Evolutionary conservation across 164 flowering plant species (phyloP).

Genomic region (Protea cynaroides): DNA sequence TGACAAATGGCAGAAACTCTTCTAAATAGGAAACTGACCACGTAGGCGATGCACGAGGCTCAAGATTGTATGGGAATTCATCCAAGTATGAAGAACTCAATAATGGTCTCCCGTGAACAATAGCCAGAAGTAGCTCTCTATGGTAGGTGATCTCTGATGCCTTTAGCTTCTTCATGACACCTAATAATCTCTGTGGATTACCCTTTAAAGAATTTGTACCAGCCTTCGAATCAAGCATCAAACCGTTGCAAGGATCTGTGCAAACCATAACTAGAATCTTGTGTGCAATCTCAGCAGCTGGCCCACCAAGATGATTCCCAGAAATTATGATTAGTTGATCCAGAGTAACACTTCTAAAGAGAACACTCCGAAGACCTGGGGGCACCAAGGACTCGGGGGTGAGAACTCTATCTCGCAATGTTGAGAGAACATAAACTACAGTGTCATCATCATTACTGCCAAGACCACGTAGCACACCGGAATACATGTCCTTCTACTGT

Average conservation of each 20-base stretch:
- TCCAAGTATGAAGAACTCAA: constrained; percentile 72
- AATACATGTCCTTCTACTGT: constrained; percentile 78
- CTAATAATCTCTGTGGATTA: constrained; percentile 61
- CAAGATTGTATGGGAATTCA: constrained; percentile 79
- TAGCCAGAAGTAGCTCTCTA: constrained; percentile 63
- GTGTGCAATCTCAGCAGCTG: constrained; percentile 55
- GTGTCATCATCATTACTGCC: constrained; percentile 75
- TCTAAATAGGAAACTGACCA: constrained; percentile 46
- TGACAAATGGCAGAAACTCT: neutral
- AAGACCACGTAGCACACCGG: constrained; percentile 72
- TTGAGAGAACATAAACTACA: constrained; percentile 53
- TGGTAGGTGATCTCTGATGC: constrained; percentile 66
- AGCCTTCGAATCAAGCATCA: constrained; percentile 69
- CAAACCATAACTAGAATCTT: constrained; percentile 62
- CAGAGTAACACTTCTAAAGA: constrained; percentile 84
- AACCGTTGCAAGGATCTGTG: constrained; percentile 80
- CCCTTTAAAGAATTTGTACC: constrained; percentile 55
- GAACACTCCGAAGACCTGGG: constrained; percentile 79
- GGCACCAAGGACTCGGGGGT: constrained; percentile 66
- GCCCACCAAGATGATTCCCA: constrained; percentile 41
- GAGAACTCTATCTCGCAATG: constrained; percentile 69
- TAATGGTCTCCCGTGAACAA: constrained; percentile 58
- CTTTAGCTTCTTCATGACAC: constrained; percentile 79
- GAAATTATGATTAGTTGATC: constrained; percentile 62
- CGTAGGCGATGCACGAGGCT: constrained; percentile 57